phyloP scores from a whole-genome alignment of 164 flowering plant species.

The Malania oleifera region DNA sequence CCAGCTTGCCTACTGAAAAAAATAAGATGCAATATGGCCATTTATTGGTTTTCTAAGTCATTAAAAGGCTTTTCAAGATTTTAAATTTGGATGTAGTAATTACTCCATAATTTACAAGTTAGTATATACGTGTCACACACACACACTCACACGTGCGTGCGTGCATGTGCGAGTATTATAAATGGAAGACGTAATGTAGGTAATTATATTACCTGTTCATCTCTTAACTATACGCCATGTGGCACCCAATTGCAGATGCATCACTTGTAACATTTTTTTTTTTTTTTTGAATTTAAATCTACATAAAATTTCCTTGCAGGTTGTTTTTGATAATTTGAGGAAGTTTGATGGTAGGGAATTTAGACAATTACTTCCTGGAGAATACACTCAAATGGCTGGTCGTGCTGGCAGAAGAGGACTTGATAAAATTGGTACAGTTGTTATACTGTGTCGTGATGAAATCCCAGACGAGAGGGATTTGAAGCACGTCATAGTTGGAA shows the following conservation, averaged over 20 bases:
- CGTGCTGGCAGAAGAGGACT: slow-evolving; percentile 99
- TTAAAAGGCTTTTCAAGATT: too few species aligned
- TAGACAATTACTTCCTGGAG: slow-evolving; percentile 90
- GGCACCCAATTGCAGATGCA: neutral
- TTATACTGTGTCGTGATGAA: slow-evolving; percentile 92
- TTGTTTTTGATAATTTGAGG: slow-evolving; percentile 88
- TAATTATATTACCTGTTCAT: neutral
- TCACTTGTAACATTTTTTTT: neutral
- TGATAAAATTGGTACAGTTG: slow-evolving; percentile 90
- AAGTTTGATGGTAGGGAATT: slow-evolving; percentile 98
- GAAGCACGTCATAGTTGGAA: slow-evolving; percentile 73
- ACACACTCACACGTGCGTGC: too few species aligned
- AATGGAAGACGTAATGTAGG: too few species aligned
- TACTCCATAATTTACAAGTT: too few species aligned
- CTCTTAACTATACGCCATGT: neutral
- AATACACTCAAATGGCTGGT: slow-evolving; percentile 99
- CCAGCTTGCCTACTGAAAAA: too few species aligned
- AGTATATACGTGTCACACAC: too few species aligned
- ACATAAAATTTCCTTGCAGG: slow-evolving; percentile 37
- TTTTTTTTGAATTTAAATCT: slow-evolving; percentile 4
- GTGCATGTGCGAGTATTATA: too few species aligned
- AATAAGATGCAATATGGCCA: too few species aligned
- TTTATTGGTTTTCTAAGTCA: too few species aligned
- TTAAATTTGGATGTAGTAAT: too few species aligned
- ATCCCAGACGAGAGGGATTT: slow-evolving; percentile 80